phyloP scores from a whole-genome alignment of 2,329 filamentous ascomycete genomes.

The Nannizziopsis arthrosporioides region DNA sequence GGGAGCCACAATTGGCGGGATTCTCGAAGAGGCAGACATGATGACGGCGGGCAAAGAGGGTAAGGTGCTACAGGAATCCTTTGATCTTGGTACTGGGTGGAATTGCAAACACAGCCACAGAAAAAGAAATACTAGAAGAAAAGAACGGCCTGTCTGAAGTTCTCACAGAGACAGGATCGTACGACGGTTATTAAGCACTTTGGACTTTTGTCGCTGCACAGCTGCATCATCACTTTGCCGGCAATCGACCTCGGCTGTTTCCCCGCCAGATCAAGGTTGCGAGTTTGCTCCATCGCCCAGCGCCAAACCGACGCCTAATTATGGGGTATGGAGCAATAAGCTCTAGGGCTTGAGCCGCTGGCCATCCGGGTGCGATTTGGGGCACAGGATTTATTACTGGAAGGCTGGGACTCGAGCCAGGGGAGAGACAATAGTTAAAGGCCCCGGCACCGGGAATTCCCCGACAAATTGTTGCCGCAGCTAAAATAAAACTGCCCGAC shows the following conservation, averaged over 20 bases:
- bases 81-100: too few relatives aligned
- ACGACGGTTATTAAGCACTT: constrained; percentile 4
- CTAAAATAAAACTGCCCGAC: too few relatives aligned
- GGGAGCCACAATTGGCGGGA: constrained; percentile 47
- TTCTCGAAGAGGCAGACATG: constrained; percentile 43
- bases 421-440: too few relatives aligned
- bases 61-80: too few relatives aligned
- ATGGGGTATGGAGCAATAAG: neutral
- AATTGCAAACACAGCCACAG: too few relatives aligned
- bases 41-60: constrained; percentile 10
- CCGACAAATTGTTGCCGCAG: too few relatives aligned
- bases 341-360: too few relatives aligned
- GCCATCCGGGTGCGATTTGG: too few relatives aligned
- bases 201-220: neutral
- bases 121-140: too few relatives aligned
- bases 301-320: neutral
- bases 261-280: neutral
- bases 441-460: too few relatives aligned
- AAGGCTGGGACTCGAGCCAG: too few relatives aligned
- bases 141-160: neutral
- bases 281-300: neutral
- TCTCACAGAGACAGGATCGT: neutral
- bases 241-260: constrained; percentile 8
- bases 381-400: too few relatives aligned
- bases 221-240: constrained; percentile 2